These are phyloP conservation scores for Nakazawaea pomicola DNA, from an alignment of 805 yeast genomes.

Conservation along the genomic window DNA sequence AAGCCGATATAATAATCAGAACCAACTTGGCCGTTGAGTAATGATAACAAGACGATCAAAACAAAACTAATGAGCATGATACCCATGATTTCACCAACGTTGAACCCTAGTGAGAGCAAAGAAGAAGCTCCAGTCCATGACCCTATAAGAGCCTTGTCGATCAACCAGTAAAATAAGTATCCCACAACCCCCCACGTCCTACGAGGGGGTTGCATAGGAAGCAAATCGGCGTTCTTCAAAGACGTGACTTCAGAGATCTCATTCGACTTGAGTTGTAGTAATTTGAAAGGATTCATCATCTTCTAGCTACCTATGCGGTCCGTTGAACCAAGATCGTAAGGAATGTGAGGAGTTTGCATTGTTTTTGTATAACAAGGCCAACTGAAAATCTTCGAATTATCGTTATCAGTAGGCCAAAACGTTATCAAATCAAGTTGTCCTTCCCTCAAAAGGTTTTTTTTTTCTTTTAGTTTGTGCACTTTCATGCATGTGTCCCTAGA, in stretches of 20 bases:
- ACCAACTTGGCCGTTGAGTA: conserved; percentile 44
- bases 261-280: background rate
- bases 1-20: conserved; percentile 45
- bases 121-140: conserved; percentile 32
- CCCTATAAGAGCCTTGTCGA: conserved; percentile 29
- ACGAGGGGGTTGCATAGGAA: conserved; percentile 24
- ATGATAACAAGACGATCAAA: conserved; percentile 37
- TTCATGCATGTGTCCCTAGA: too few species aligned
- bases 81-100: conserved; percentile 40
- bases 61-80: conserved; percentile 40
- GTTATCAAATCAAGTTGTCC: too few species aligned
- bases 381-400: too few species aligned
- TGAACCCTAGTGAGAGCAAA: conserved; percentile 37
- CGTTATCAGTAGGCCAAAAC: too few species aligned
- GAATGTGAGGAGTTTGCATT: too few species aligned
- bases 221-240: conserved; percentile 28
- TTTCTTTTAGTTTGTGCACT: too few species aligned
- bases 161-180: conserved; percentile 30
- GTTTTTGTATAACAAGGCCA: background rate
- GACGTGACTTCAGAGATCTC: conserved; percentile 1
- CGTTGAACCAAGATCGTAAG: too few species aligned
- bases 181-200: conserved; percentile 28
- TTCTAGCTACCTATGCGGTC: too few species aligned
- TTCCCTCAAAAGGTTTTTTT: too few species aligned
- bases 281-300: background rate